Base-by-base conservation (phyloP, 495 filamentous ascomycete genomes). In the Cetradonia linearis region DNA sequence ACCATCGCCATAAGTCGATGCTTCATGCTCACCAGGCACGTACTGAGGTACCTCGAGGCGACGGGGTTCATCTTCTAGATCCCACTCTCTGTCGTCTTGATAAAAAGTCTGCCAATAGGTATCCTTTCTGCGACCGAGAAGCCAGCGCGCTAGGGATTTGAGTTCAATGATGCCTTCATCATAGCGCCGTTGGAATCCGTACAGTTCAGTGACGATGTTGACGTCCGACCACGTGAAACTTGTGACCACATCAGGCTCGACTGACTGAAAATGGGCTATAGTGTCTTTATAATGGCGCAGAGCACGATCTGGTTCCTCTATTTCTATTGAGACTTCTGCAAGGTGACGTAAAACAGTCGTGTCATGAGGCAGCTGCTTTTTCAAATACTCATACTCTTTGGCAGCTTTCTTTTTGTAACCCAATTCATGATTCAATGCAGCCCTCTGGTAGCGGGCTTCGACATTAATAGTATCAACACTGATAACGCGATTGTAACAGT, bases 11-110 rank as follows among this genome's bases (percentile, higher is more conserved):
- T 96, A 97, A 0, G 78, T 74, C 27, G 80, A 76, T 14, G 66
- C 67, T 1, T 80, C 77, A 71, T 82, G 85, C 56, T 70, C 67
- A 23, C 72, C 75, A 20, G 76, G 75, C n/a, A 74, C 65, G 66
- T 82, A 87, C 7, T 79, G 79, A 28, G 78, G 72, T 16, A 80
- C 73, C 34, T 82, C 77, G 38, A 74, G 74, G 42, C 83, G 75
- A 42, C 91, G 80, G 34, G 88, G 84, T 3, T 77, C 76, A 72
- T 91, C 82, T 31, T 83, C 79, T 4, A 79, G 64, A 67, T 98
- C 93, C 87, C 89, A 98, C 75, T 98, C 93, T 59, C 91, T 80
- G 70, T 98, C 93, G 68, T 97, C 90, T 8, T 81, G 76, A 9
- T 77, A 69, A 63, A 82, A 78, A n/a, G 78, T 68, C 57, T 95